Base-by-base conservation (phyloP, 371 early-diverging fungal species). In the Mortierella sp. region DNA sequence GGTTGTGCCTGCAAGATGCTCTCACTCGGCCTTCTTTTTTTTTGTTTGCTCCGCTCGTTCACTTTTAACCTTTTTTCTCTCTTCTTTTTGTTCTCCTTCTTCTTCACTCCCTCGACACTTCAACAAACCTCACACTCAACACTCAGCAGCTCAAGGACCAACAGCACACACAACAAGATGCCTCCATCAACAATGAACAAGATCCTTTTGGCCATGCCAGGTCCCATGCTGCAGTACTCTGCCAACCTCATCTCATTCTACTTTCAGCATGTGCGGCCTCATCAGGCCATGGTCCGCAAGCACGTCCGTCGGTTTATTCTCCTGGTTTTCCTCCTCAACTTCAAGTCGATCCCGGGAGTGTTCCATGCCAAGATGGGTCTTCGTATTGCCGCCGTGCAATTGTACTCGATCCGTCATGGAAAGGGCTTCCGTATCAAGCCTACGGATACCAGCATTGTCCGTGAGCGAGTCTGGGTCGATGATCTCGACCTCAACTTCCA, bases 301-400 rank as follows among this genome's bases (percentile, higher is more conserved):
- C 79, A 81, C 48, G 31, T 82, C 76, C 86, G 86, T 57, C 81
- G 86, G 2, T 11, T 86, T 6, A 69, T 86, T 55, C 64, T 86
- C 31, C 61, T 86, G 37, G 72, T 86, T 37, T 73, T 86, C 53
- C 44, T 86, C 21, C 72, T 86, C 75, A 86, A 86, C 77, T 81
- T 86, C 82, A 86, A 86, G 73, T 86, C 86, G n/a, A 72, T 86
- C n/a, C 86, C 86, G 2, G 86, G 86, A 34, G 77, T 86, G 44
- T 86, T 86, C 74, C 86, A 86, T 24, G 81, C 82, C 59, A 86
- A 86, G 64, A 86, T 86, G 86, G 81, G 79, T 1, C 77, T 86
- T 16, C 78, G 86, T 19, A 82, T 86, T 44, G 81, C 82, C 0
- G 79, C 82, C 3, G 79, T 79, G 13, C 86, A 86, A 55, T 70